phyloP scores from a whole-genome alignment of 345 rosid species.

The Toxicodendron radicans region DNA sequence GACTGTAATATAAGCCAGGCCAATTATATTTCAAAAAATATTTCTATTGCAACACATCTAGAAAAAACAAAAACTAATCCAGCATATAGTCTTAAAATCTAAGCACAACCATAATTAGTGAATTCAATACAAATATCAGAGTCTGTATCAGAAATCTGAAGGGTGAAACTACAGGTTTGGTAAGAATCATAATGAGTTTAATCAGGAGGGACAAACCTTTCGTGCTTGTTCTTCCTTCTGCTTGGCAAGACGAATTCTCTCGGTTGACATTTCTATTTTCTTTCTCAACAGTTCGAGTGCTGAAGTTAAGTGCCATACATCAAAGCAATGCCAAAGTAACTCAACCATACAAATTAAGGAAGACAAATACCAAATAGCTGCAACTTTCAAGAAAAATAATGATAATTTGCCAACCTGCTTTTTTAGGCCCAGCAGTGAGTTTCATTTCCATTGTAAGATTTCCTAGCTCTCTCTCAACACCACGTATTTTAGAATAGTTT shows the following conservation, averaged over 20 bases:
- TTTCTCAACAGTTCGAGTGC: conserved; percentile 88
- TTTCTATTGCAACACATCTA: background rate
- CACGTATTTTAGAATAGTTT: conserved; percentile 78
- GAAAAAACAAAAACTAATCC: background rate
- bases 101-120: conserved; percentile 4
- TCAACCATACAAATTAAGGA: conserved; percentile 15
- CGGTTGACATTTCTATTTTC: conserved; percentile 79
- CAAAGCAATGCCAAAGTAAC: conserved; percentile 23
- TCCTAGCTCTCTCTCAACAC: conserved; percentile 80
- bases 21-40: background rate
- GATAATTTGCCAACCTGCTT: conserved; percentile 56
- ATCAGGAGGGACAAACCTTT: conserved; percentile 52
- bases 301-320: conserved; percentile 30
- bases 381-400: conserved; percentile 2
- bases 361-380: conserved; percentile 2
- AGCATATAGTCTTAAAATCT: background rate
- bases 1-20: background rate
- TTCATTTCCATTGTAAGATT: conserved; percentile 87
- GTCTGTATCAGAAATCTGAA: background rate
- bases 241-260: conserved; percentile 69
- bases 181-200: background rate
- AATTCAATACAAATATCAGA: conserved; percentile 7
- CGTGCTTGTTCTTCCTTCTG: conserved; percentile 75
- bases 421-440: conserved; percentile 97
- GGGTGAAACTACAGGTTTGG: background rate